phyloP scores from a whole-genome alignment of 1,284 basidiomycete genomes.

The Salmacisia buchloeana region DNA sequence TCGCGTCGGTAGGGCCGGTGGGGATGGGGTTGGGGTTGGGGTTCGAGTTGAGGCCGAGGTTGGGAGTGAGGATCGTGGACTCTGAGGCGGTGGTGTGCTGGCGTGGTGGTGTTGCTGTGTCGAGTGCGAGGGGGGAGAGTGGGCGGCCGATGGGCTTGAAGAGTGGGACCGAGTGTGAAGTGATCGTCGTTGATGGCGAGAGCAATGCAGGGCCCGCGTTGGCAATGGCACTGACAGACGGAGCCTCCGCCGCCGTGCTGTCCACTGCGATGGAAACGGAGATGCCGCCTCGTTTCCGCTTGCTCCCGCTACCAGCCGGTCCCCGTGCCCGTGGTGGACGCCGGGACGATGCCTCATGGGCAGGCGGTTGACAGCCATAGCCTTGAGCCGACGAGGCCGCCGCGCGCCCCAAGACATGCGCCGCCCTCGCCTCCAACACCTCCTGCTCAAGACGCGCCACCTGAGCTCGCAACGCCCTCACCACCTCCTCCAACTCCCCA shows the following conservation, averaged over 20 bases:
- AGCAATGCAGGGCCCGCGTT: not conserved
- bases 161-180: conserved; percentile 9
- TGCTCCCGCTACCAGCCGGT: no score
- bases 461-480: not conserved
- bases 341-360: conserved; percentile 21
- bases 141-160: conserved; percentile 16
- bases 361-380: conserved; percentile 25
- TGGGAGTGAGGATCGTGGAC: no score
- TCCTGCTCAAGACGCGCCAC: not conserved
- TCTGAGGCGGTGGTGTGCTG: no score
- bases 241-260: not conserved
- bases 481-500: conserved; percentile 18
- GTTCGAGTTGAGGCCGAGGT: not conserved
- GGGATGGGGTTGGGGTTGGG: conserved; percentile 18
- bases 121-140: conserved; percentile 7
- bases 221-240: conserved; percentile 11
- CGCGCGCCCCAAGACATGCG: not conserved
- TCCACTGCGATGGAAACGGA: conserved; percentile 15
- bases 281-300: conserved; percentile 16
- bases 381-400: not conserved
- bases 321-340: conserved; percentile 13
- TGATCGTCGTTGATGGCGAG: not conserved
- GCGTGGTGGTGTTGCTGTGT: not conserved
- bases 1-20: conserved; percentile 13
- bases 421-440: not conserved